phyloP scores from a whole-genome alignment of 345 rosid genomes.

The Cardiospermum halicacabum region DNA sequence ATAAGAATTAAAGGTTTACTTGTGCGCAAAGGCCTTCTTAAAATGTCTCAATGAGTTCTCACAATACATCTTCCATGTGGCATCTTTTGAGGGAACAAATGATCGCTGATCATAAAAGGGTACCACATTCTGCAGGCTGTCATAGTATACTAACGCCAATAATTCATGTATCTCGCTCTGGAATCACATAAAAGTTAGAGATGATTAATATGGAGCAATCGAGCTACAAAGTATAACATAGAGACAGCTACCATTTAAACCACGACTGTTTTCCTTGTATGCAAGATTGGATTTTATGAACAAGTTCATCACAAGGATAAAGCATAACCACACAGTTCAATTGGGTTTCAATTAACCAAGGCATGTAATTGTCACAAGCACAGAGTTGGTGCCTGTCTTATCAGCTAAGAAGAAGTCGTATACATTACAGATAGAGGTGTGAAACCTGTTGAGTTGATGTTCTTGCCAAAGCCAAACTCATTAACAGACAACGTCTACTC shows the following conservation, averaged over 20 bases:
- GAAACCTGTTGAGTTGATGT: constrained; percentile 78
- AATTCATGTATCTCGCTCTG: constrained; percentile 92
- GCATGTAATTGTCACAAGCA: background rate
- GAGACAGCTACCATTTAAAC: background rate
- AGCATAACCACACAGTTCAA: background rate
- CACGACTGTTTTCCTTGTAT: background rate
- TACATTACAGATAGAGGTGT: constrained; percentile 6
- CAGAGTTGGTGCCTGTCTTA: constrained; percentile 4
- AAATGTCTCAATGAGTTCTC: constrained; percentile 87
- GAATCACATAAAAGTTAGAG: constrained; percentile 25
- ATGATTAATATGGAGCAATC: constrained; percentile 3
- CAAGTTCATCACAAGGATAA: background rate
- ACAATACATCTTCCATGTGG: constrained; percentile 66
- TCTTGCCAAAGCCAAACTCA: constrained; percentile 93
- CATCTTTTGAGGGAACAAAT: constrained; percentile 70
- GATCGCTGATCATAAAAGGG: constrained; percentile 89
- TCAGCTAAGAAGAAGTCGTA: background rate
- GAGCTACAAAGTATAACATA: background rate
- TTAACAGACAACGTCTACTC: constrained; percentile 84
- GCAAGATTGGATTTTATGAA: background rate
- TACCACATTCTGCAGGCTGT: constrained; percentile 97
- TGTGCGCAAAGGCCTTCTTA: constrained; percentile 74
- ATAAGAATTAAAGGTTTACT: constrained; percentile 38
- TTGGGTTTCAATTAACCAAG: background rate
- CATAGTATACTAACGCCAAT: constrained; percentile 94